Base-by-base conservation (phyloP, 495 filamentous ascomycete species). In the Gamarada debralockiae region DNA sequence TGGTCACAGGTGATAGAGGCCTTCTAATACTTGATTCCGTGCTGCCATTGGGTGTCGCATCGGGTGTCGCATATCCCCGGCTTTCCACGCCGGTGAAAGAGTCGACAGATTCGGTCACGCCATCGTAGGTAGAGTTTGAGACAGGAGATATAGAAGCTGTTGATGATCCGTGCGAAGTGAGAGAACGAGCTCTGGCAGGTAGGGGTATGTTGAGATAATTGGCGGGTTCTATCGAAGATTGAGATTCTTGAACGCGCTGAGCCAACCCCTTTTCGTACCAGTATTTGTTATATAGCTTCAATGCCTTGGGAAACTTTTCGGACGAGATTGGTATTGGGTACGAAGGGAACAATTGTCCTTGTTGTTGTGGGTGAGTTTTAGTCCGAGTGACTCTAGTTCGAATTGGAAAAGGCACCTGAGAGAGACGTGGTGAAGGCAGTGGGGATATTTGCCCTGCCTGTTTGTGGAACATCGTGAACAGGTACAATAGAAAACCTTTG, bases 291-390 rank as follows among this genome's bases (percentile, higher is more conserved):
- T 55, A 58, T 0, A 63, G 44, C 36, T 55, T 29, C n/a, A 57
- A n/a, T 1, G 60, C 60, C 27, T 56, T 55, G 14, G 14, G 23
- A 22, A 41, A 24, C 48, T 63, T 63, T 2, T 55, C 50, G 4
- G 24, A 10, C 12, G 57, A 57, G 12, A 63, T 60, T 14, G 53
- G 34, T 23, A 51, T 48, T 8, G 60, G 60, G 48, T 57, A 54
- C n/a, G n/a, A 17, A 15, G 47, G 53, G 42, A 20, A 53, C 20
- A 20, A 21, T 15, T 33, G 36, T 9, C 31, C 38, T 29, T 29
- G 5, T 29, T 29, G 27, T 10, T 29, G 4, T 5, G 10, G 5
- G 27, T 4, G 10, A 5, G 27, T 29, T 29, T 29, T 29, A 29
- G 27, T 29, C 27, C 5, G 27, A 5, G 27, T 29, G 27, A 29